Evolutionary conservation across 352 stramenopile species (phyloP).

Genomic region (Phytopythium boreale): DNA sequence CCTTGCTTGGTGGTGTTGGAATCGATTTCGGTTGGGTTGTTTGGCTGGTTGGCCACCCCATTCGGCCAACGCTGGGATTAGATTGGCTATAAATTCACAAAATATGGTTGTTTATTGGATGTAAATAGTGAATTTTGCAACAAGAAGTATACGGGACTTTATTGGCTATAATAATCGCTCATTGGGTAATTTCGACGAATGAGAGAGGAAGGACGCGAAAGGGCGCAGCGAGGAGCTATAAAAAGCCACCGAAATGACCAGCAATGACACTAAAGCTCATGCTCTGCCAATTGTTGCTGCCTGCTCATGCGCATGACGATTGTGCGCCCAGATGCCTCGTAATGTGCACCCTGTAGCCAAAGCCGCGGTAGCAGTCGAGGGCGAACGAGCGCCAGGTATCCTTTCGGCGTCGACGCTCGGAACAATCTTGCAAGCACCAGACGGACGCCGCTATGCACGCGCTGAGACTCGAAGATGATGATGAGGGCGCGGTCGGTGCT

Average conservation of each 20-base stretch:
- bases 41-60: constrained; percentile 7
- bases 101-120: neutral
- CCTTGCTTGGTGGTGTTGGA: neutral
- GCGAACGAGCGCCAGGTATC: neutral
- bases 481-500: neutral
- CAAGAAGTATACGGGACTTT: neutral
- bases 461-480: neutral
- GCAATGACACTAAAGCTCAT: too few relatives aligned
- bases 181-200: constrained; percentile 1
- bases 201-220: neutral
- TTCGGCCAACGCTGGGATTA: neutral
- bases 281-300: neutral
- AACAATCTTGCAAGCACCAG: neutral
- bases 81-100: neutral
- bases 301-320: neutral
- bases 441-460: too few relatives aligned
- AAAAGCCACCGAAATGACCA: neutral
- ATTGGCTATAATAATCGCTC: neutral
- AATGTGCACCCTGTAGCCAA: neutral
- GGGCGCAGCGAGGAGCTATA: neutral
- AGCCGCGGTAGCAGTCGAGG: neutral
- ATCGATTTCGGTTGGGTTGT: neutral
- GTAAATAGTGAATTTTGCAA: neutral
- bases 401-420: constrained; percentile 5
- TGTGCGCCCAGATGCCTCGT: neutral